phyloP scores from a whole-genome alignment of 441 rosid species.

The Bocquillonia castaneifolia region DNA sequence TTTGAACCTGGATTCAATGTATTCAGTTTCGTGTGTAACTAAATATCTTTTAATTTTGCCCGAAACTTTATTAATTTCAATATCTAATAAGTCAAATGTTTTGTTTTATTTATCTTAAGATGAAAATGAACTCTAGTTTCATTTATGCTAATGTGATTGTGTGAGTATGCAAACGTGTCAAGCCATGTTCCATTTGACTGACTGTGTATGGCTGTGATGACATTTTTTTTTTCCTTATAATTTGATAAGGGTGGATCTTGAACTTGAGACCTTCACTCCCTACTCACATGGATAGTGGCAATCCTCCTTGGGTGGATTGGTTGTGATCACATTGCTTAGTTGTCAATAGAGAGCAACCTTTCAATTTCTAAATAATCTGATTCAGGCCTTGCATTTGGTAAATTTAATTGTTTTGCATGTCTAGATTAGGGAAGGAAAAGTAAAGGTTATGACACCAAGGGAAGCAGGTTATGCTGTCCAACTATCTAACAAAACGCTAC shows the following conservation, averaged over 20 bases:
- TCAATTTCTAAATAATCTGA: too few relatives aligned
- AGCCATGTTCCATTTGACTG: too few relatives aligned
- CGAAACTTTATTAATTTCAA: not conserved
- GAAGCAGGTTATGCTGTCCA: constrained; percentile 96
- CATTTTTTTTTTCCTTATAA: too few relatives aligned
- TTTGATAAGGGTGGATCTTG: too few relatives aligned
- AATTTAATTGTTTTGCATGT: constrained; percentile 16
- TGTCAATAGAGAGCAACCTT: not conserved
- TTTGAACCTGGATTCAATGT: not conserved
- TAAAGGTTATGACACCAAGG: constrained; percentile 72
- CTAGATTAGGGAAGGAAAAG: constrained; percentile 77
- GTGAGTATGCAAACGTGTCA: too few relatives aligned
- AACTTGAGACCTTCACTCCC: too few relatives aligned
- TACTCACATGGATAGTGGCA: too few relatives aligned
- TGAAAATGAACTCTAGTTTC: not conserved
- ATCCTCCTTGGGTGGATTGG: too few relatives aligned
- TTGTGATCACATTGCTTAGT: not conserved
- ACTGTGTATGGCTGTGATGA: too few relatives aligned
- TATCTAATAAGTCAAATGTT: not conserved
- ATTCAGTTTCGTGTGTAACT: not conserved
- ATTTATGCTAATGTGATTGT: not conserved
- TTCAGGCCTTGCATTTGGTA: constrained; percentile 8
- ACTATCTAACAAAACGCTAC: constrained; percentile 69
- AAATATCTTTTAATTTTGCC: not conserved
- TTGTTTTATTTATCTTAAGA: not conserved